Conservation (phyloP, 306 rosid genomes). For the Geum urbanum region DNA sequence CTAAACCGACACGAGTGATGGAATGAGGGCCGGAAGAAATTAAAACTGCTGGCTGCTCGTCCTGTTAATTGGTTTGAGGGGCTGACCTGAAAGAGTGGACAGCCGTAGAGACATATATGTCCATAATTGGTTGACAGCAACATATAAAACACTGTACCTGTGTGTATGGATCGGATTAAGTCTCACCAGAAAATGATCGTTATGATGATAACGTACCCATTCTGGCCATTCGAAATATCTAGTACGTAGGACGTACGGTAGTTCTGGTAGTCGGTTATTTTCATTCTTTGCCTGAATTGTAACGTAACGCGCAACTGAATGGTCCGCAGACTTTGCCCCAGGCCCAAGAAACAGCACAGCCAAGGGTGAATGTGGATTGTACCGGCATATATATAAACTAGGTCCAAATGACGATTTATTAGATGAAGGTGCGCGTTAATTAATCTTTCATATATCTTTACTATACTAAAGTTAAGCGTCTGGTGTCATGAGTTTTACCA, state of each 20-base stretch:
- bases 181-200: too few species aligned
- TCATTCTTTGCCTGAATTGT: not conserved
- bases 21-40: too few species aligned
- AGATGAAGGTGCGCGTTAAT: too few species aligned
- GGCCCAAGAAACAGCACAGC: too few species aligned
- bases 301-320: too few species aligned
- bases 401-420: too few species aligned
- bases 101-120: slow-evolving; percentile 9
- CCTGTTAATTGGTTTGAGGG: not conserved
- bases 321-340: too few species aligned
- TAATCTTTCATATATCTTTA: too few species aligned
- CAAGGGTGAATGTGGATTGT: too few species aligned
- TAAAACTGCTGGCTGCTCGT: not conserved
- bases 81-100: not conserved
- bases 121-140: not conserved
- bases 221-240: not conserved
- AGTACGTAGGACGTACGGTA: not conserved
- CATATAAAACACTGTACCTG: not conserved
- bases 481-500: too few species aligned
- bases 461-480: too few species aligned
- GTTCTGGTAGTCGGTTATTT: not conserved
- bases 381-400: too few species aligned
- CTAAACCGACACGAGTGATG: not conserved
- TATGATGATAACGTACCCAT: slow-evolving; percentile 12
- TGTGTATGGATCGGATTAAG: slow-evolving; percentile 2